Base-by-base conservation (phyloP, 768 basidiomycete species). In the Amanita pseudoporphyria region DNA sequence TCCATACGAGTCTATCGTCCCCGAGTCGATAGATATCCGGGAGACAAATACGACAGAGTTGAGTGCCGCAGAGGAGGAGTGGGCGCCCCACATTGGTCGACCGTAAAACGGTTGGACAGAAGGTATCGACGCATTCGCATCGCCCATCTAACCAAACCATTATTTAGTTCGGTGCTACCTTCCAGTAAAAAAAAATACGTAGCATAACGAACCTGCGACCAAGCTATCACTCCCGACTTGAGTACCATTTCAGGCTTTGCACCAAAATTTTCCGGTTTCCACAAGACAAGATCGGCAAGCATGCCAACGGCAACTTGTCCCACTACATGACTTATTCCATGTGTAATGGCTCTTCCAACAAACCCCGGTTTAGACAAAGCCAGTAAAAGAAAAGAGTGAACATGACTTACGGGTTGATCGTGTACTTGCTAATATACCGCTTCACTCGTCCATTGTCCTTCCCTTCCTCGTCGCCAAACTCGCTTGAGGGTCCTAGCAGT, bases 111-210 rank as follows among this genome's bases (percentile, higher is more conserved):
- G 96, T 62, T 98, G 93, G 0, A 99, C 90, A 1, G 90, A 88
- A 10, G 96, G 93, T 54, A 99, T 98, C 6, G 92, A 94, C 1
- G 77, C 96, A 64, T 97, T 98, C 0, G 95, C 87, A 39, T 99
- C 96, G 14, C 96, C 96, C 82, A 99, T 87, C 87, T 94, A 56
- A 6, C 54, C 35, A 37, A 16, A 37, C 33, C 3, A 48, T 58
- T 6, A 53, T 48, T 26, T 3, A 33, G 48, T 31, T 18, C 14
- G 9, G 43, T 45, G 9, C 16, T 24, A 38, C 24, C 19, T 19
- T 24, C n/a, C 33, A n/a, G 12, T 18, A 21, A 7, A n/a, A 9
- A n/a, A 22, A 28, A 44, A 16, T 16, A 46, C 16, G 24, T 18
- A 13, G 1, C 7, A 1, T 18, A 33, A 43, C 77, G 49, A 52